phyloP scores from a whole-genome alignment of 2,329 filamentous ascomycete species.

The Apiospora arundinis region DNA sequence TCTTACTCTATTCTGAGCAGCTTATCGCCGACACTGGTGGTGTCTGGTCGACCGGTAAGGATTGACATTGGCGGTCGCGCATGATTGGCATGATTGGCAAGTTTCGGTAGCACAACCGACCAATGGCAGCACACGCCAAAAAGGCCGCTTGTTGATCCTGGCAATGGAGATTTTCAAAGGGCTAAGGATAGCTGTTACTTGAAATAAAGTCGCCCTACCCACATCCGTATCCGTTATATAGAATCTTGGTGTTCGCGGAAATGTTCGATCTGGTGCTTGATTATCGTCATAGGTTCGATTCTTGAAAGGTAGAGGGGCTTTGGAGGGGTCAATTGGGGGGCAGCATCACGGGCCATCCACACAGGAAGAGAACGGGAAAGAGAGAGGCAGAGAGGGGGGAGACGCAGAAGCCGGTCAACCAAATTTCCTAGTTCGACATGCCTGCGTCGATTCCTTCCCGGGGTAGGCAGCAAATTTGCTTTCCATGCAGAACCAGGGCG shows the following conservation, averaged over 20 bases:
- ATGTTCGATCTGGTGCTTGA: neutral
- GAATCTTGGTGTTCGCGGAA: neutral
- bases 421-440: conserved; percentile 5
- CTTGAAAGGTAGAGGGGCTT: neutral
- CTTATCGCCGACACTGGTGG: neutral
- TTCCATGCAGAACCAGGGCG: neutral
- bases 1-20: neutral
- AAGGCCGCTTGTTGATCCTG: neutral
- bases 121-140: neutral
- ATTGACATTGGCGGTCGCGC: neutral
- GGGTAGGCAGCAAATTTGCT: neutral
- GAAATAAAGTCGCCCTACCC: neutral
- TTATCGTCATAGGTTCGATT: neutral
- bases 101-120: neutral
- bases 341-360: neutral
- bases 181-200: neutral
- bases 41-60: neutral
- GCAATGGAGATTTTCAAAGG: neutral
- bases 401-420: neutral
- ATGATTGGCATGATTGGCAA: neutral
- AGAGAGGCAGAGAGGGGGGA: neutral
- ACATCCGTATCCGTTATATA: neutral
- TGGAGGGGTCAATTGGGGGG: neutral
- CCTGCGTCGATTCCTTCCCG: neutral
- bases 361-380: neutral